Evolutionary conservation across 2,329 filamentous ascomycete species (phyloP), one percentile per base, ranked within the genome.

Genomic region (Aureobasidium lini): DNA sequence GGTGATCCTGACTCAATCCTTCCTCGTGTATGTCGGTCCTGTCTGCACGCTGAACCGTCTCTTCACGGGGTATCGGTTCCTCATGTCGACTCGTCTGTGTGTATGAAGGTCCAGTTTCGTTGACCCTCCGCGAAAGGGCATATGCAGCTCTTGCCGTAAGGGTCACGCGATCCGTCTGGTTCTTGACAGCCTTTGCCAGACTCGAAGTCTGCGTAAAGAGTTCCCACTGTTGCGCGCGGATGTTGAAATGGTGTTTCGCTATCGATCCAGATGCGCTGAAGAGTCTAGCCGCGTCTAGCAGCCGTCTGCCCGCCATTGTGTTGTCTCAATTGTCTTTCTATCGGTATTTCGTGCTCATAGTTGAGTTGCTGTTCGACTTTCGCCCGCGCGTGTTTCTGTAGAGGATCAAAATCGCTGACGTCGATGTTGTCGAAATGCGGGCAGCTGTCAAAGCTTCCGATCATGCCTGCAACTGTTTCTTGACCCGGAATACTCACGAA

Each of bases 131-230:
- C 13, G 80, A 80, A 54, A 87, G 75, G 54, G 81, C 80, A 37
- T 82, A 77, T 18, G 84, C 84, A 43, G 85, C 84, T 65, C 81
- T 78, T 39, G 80, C 78, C 16, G 84, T 86, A 53, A 85, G 73
- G 1, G 83, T 83, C 52, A 87, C 71, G 59, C 81, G 78, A 62
- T 86, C 82, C 1, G 81, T 82, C 71, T 86, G 84, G 54, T 69
- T 77, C 69, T 84, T 84, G 59, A 86, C 76, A 13, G 81, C 81
- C 68, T 82, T 84, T 31, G 83, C 82, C 49, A 89, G 71, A 32
- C 81, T 83, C 2, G 86, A 88, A 0, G 86, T 88, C 64, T 81
- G 78, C 52, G 75, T 83, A 71, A 82, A 87, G 49, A 83, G 71
- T 68, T 87, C 81, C 66, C 86, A 75, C 69, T 88, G 84, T 58